Evolutionary conservation across 352 stramenopile species (phyloP).

Genomic region (Pythium pectinolyticum): DNA sequence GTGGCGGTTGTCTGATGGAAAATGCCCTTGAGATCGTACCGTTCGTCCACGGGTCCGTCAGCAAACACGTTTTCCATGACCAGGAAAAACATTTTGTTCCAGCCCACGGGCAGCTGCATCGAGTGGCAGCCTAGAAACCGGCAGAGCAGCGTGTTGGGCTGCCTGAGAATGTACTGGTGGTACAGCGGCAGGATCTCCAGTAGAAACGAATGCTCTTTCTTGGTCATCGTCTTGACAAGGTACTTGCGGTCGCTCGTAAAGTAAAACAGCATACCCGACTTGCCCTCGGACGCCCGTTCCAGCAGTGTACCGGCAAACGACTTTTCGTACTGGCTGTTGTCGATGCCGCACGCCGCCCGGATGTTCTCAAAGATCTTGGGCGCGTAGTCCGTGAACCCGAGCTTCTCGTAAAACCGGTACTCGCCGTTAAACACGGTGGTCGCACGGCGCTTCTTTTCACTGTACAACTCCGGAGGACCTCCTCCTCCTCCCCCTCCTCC

Average conservation of each 20-base stretch:
- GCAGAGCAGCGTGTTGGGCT: conserved; percentile 79
- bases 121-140: conserved; percentile 84
- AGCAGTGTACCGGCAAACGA: conserved; percentile 84
- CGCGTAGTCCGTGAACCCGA: conserved; percentile 86
- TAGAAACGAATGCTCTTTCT: conserved; percentile 84
- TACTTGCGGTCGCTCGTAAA: conserved; percentile 86
- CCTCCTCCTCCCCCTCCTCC: too few species aligned
- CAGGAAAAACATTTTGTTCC: conserved; percentile 91
- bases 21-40: conserved; percentile 85
- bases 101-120: conserved; percentile 87
- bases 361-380: conserved; percentile 86
- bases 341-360: conserved; percentile 72
- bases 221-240: conserved; percentile 89
- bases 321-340: conserved; percentile 77
- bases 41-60: conserved; percentile 70
- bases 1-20: conserved; percentile 56
- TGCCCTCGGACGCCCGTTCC: conserved; percentile 80
- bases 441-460: conserved; percentile 80
- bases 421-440: conserved; percentile 84
- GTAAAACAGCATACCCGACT: conserved; percentile 89
- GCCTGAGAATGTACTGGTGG: conserved; percentile 84
- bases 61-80: conserved; percentile 89
- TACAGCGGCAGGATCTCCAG: conserved; percentile 79
- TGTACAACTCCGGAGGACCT: conserved; percentile 54
- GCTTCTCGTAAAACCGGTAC: conserved; percentile 84